Evolutionary conservation across 176 grass and related monocot genomes (phyloP), one percentile per base, ranked within the genome.

Genomic region (Luzula sylvatica): DNA sequence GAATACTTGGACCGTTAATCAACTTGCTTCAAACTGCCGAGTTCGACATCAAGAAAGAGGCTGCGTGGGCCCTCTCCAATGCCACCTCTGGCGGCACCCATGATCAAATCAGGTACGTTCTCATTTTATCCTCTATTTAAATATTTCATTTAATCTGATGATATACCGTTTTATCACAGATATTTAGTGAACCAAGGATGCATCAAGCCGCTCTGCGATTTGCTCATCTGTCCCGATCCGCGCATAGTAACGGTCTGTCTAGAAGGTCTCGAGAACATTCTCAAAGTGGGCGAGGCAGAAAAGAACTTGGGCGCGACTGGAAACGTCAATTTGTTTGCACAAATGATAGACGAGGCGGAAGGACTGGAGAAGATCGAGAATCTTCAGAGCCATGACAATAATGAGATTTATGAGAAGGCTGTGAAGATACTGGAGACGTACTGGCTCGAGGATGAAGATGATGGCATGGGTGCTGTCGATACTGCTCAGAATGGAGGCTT

Each of bases 31-130:
- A 92, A 77, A 87, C 74, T 15, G 86, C 93, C 14, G 93, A 98
- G 71, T 98, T 98, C 58, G 93, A 98, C 67, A 98, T 98, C 49
- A 98, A 98, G 78, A 98, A 98, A 48, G 93, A 98, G 65, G 93
- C 93, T 69, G 86, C 86, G 7, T 92, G 86, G 93, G 93, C 82
- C 20, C 74, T 98, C 61, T 98, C 93, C 39, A 98, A 98, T 83
- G 85, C 92, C 52, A 98, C 93, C 8, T 92, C 82, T 11, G 86
- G 93, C 46, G 93, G 86, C 28, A 66, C 72, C 17, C 93, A 61
- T 1, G 93, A 98, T n/a, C 93, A 98, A 47, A 99, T 99, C 40
- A 92, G 90, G 86, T 92, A 92, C 23, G 56, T 20, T 42, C 11
- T 32, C 30, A 5, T 20, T 49, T 32, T 13, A 49, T 9, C n/a